Conservation (phyloP, 2,329 filamentous ascomycete genomes). For the Microascus cirrosus region DNA sequence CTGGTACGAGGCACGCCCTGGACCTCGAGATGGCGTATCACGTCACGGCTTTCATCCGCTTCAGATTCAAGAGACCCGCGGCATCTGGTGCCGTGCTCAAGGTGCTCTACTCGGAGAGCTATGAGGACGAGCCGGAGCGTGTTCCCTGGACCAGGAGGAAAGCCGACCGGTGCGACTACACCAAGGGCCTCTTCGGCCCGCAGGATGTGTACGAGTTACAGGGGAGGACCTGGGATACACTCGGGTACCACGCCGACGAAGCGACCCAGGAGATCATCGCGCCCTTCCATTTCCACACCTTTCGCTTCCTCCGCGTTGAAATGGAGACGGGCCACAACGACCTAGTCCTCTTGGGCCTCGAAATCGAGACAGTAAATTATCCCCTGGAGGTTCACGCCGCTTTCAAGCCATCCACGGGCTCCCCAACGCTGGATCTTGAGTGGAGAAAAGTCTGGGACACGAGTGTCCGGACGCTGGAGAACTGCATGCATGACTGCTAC, state of each 20-base stretch:
- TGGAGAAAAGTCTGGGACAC: constrained; percentile 12
- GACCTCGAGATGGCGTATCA: neutral
- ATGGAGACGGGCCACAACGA: constrained; percentile 4
- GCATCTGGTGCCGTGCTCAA: neutral
- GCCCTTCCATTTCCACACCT: constrained; percentile 12
- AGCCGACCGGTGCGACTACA: constrained; percentile 1
- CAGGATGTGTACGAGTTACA: constrained; percentile 1
- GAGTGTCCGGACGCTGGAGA: constrained; percentile 12
- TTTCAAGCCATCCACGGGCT: neutral
- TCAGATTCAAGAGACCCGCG: neutral
- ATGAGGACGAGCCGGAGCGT: constrained; percentile 1
- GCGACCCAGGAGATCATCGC: constrained; percentile 1
- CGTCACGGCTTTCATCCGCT: neutral
- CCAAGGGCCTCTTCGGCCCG: neutral
- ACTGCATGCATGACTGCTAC: constrained; percentile 19
- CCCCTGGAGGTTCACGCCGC: constrained; percentile 6
- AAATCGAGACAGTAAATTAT: constrained; percentile 4
- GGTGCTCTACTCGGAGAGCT: constrained; percentile 4
- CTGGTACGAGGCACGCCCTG: neutral
- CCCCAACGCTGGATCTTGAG: neutral
- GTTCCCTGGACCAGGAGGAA: neutral
- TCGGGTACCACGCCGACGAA: too few species aligned
- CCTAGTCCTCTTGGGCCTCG: neutral
- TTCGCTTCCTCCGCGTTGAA: constrained; percentile 8
- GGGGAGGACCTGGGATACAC: neutral